These are phyloP conservation scores for Colletotrichum echinochloae DNA, from an alignment of 2,329 filamentous ascomycete species.

Conservation along the genomic window DNA sequence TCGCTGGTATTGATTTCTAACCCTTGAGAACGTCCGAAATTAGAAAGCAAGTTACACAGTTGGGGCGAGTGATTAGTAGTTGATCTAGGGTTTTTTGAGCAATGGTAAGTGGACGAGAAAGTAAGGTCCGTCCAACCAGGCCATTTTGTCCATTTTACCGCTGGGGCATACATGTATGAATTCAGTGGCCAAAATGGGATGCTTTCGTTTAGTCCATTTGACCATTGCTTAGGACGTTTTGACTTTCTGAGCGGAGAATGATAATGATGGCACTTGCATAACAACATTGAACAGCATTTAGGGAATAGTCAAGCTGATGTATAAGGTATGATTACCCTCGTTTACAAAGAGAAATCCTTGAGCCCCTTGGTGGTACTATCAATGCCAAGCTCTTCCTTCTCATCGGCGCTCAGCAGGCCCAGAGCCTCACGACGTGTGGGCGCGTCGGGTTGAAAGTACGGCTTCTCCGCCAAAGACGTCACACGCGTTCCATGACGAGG, in stretches of 20 bases:
- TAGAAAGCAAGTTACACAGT: background rate
- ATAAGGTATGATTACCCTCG: background rate
- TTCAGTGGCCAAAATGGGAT: background rate
- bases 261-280: too few species aligned
- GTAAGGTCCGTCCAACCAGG: too few species aligned
- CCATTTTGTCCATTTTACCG: background rate
- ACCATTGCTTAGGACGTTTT: too few species aligned
- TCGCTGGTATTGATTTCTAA: background rate
- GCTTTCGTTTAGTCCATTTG: background rate
- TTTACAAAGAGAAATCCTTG: conserved; percentile 33
- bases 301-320: background rate
- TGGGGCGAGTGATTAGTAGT: background rate
- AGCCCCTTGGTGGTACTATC: conserved; percentile 12
- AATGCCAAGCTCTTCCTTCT: conserved; percentile 52
- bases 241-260: too few species aligned
- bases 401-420: conserved; percentile 70
- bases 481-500: conserved; percentile 79
- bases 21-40: conserved; percentile 4
- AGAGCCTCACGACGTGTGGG: conserved; percentile 75
- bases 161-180: accelerated
- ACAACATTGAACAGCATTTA: background rate
- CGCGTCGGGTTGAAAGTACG: conserved; percentile 72
- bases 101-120: too few species aligned
- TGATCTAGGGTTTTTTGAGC: background rate
- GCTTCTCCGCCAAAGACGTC: conserved; percentile 77